Base-by-base conservation (phyloP, 768 basidiomycete genomes). In the Boletus eberwhitei region DNA sequence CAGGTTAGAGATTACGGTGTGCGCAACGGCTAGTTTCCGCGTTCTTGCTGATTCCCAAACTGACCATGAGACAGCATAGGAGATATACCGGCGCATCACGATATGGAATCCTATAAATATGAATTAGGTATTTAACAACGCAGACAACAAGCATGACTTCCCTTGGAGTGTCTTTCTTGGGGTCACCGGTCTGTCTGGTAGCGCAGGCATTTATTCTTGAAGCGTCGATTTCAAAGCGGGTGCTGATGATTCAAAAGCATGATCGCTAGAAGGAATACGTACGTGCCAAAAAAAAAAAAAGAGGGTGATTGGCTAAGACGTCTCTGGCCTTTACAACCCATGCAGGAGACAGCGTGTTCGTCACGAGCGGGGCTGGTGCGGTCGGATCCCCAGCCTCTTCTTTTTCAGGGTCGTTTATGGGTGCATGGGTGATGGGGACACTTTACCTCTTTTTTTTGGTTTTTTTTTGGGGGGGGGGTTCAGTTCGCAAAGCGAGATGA, bases 361-460 rank as follows among this genome's bases (percentile, higher is more conserved):
- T 85, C 21, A 69, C 72, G 1, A 66, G 78, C 8, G 79, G 73
- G 52, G 26, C 52, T 57, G 71, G 71, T 5, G 70, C 81, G 9
- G 84, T 88, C 26, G 86, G 86, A 52, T 79, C 80, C 79, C 83
- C 12, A 11, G 19, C 5, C 16, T 16, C 2, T 34, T 34, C 8
- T n/a, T 34, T 34, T 19, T 16, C 32, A 11, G 22, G 14, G 14
- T 46, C 9, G 8, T 22, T 32, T 16, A 16, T 22, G 19, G 14
- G 4, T n/a, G 16, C 4, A 24, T 24, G 8, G 8, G 43, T 34
- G 22, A 41, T 41, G 21, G 40, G 7, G 5, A 19, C 32, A 5
- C 34, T 16, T 26, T 13, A 16, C 17, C 77, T 76, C 1, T 48
- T 80, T 16, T 75, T 80, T 31, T 1, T 48, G 79, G 14, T 75